Base-by-base conservation (phyloP, 2,329 filamentous ascomycete species). In the Uncinocarpus reesii region DNA sequence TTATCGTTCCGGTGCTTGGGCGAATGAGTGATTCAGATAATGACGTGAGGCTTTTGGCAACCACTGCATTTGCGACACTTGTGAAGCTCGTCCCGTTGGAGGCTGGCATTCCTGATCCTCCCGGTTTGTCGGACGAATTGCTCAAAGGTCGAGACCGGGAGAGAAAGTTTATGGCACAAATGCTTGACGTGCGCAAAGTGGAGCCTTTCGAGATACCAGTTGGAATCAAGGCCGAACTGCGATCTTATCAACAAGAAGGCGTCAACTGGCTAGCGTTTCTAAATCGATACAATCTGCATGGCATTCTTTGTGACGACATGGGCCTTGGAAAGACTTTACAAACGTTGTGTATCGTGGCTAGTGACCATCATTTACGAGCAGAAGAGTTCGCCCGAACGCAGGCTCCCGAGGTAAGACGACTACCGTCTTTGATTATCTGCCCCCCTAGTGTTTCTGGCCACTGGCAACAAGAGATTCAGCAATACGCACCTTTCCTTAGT, bases 251-350 rank as follows among this genome's bases (percentile, higher is more conserved):
- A 65, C 92, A 98, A 66, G 92, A 98, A 47, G 92, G 92, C 63
- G 90, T 98, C 62, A 98, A 98, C 63, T 98, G 92, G 92, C 79
- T 98, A 44, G 83, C 93, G 49, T 98, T 98, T 70, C 81, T 98
- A 57, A 98, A 98, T 65, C 89, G 89, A 50, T 98, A 96, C 63
- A 90, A 98, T 60, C 79, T 98, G 1, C 93, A 98, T 58, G 92
- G 92, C 42, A 95, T 98, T 65, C 85, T 98, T 51, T 98, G 92
- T 63, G 92, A 98, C 61, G 92, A 98, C 65, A 98, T 98, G 92
- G 92, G 92, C 60, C 83, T 98, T 23, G 92, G 92, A 42, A 98
- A 98, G 71, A 98, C 92, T 1, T 71, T 98, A 8, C 92, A 98
- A 65, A 98, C 93, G 0, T 79, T 98, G 18, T 98, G 92, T 66